Percentiles rank a stretch among this genome's conserved stretches.
These are phyloP conservation scores for Cytospora paraplurivora DNA, from an alignment of 2,329 filamentous ascomycete genomes.

Conservation along the genomic window DNA sequence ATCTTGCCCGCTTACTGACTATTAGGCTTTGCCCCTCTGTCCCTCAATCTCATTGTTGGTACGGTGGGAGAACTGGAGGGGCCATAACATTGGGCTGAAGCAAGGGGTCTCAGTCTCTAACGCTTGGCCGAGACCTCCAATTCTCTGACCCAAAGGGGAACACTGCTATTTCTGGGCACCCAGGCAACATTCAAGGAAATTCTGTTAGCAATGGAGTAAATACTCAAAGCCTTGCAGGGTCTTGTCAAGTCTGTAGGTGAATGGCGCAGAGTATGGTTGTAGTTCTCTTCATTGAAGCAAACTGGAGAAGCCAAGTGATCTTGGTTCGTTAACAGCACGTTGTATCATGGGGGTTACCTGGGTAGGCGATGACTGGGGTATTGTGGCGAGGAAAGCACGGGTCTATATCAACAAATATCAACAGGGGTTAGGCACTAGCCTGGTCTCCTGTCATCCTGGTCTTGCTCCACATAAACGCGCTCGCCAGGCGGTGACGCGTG, in stretches of 20 bases:
- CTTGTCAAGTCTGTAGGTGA: too few species aligned
- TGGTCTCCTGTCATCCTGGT: background rate
- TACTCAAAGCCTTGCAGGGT: too few species aligned
- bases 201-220: background rate
- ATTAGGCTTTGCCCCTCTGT: background rate
- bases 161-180: slow-evolving; percentile 15
- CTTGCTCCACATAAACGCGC: slow-evolving; percentile 24
- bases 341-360: too few species aligned
- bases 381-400: slow-evolving; percentile 9
- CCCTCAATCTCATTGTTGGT: too few species aligned
- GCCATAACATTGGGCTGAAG: background rate
- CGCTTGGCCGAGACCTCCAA: slow-evolving; percentile 21
- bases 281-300: too few species aligned
- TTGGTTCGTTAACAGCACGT: too few species aligned
- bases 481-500: slow-evolving; percentile 23
- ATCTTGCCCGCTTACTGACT: background rate
- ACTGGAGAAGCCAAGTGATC: too few species aligned
- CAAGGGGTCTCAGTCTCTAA: slow-evolving; percentile 23
- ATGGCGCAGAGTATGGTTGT: too few species aligned
- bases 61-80: slow-evolving; percentile 1
- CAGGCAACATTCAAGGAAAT: background rate
- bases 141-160: slow-evolving; percentile 12
- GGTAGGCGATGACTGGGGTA: too few species aligned
- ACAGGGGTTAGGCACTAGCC: slow-evolving; percentile 11
- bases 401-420: background rate